phyloP scores from a whole-genome alignment of 768 basidiomycete species.

The Serendipita indica region DNA sequence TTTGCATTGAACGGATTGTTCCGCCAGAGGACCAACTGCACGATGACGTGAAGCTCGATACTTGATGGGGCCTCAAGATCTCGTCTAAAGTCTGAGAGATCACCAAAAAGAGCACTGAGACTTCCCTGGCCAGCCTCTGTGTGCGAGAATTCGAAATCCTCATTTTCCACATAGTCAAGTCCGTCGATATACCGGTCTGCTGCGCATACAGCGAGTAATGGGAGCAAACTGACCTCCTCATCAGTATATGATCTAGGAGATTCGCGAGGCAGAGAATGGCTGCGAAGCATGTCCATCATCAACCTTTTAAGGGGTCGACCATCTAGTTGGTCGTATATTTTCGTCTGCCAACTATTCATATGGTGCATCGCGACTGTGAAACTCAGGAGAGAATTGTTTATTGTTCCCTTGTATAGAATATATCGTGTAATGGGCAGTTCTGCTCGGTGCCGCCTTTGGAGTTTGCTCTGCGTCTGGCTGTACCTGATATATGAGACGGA shows the following conservation, averaged over 20 bases:
- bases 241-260: not conserved
- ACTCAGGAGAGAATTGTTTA: too few relatives aligned
- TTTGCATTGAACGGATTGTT: not conserved
- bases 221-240: not conserved
- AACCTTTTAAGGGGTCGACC: too few relatives aligned
- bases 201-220: not conserved
- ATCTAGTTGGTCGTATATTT: too few relatives aligned
- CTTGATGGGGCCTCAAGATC: not conserved
- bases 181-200: not conserved
- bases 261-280: not conserved
- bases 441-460: too few relatives aligned
- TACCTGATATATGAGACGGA: too few relatives aligned
- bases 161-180: not conserved
- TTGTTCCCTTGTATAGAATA: too few relatives aligned
- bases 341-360: too few relatives aligned
- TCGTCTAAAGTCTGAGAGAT: too few relatives aligned
- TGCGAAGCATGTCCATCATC: not conserved
- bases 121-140: not conserved
- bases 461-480: too few relatives aligned
- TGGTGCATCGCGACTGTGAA: too few relatives aligned
- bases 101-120: not conserved
- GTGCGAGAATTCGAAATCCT: not conserved
- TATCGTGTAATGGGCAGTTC: too few relatives aligned
- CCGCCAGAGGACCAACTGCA: not conserved
- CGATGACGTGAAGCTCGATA: not conserved